Evolutionary conservation across 306 rosid genomes (phyloP).

Genomic region (Comarum palustre): DNA sequence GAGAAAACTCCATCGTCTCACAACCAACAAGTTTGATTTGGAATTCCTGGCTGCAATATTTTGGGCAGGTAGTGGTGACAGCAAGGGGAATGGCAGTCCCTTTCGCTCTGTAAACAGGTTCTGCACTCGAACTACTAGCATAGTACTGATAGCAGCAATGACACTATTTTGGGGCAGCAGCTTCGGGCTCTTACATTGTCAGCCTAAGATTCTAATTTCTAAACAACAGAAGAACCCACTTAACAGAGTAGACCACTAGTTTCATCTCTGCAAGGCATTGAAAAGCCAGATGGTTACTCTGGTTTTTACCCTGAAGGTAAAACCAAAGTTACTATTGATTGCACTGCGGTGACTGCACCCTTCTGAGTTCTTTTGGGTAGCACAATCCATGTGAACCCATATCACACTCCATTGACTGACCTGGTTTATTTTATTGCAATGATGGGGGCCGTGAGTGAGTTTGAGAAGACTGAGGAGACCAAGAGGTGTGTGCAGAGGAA

Average conservation of each 20-base stretch:
- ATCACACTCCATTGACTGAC: conserved; percentile 30
- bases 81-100: not conserved
- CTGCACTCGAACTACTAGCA: not conserved
- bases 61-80: not conserved
- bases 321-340: not conserved
- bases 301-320: not conserved
- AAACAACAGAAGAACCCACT: not conserved
- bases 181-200: not conserved
- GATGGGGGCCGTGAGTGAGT: not conserved
- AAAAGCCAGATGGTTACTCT: not conserved
- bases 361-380: not conserved
- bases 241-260: not conserved
- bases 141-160: not conserved
- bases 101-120: not conserved
- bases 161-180: not conserved
- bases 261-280: not conserved
- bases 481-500: not conserved
- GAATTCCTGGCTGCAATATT: not conserved
- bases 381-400: conserved; percentile 47
- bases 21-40: not conserved
- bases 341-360: not conserved
- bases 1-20: not conserved
- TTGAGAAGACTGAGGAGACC: not conserved
- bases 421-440: not conserved
- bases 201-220: conserved; percentile 1